These are phyloP conservation scores for Scheffersomyces spartinae DNA, from an alignment of 805 yeast genomes.

Conservation along the genomic window DNA sequence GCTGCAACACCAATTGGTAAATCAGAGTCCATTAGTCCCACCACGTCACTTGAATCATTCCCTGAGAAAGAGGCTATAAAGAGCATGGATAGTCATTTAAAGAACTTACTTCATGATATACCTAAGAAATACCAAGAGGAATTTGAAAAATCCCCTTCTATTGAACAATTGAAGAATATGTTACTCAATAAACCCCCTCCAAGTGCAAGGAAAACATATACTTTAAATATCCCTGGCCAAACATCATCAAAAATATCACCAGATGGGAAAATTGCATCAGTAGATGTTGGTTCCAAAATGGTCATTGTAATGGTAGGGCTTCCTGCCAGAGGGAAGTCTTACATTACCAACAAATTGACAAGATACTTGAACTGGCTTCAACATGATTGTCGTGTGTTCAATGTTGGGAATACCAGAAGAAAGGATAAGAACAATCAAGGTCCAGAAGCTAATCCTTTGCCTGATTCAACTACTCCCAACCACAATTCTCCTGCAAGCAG, in stretches of 20 bases:
- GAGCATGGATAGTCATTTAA: no score
- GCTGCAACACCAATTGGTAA: no score
- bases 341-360: slow-evolving; percentile 82
- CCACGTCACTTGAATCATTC: slow-evolving; percentile 3
- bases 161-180: slow-evolving; percentile 25
- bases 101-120: no score
- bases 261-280: slow-evolving; percentile 52
- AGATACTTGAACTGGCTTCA: slow-evolving; percentile 90
- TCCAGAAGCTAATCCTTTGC: slow-evolving; percentile 54
- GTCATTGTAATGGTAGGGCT: slow-evolving; percentile 95
- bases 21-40: slow-evolving; percentile 7
- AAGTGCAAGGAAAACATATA: slow-evolving; percentile 52
- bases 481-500: slow-evolving; percentile 8
- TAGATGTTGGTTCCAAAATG: slow-evolving; percentile 70
- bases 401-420: slow-evolving; percentile 91
- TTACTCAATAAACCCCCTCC: slow-evolving; percentile 27
- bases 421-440: slow-evolving; percentile 55
- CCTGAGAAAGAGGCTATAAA: no score
- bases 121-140: slow-evolving; percentile 23
- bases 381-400: slow-evolving; percentile 81
- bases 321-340: slow-evolving; percentile 93
- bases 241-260: slow-evolving; percentile 73
- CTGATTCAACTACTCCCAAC: slow-evolving; percentile 29
- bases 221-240: slow-evolving; percentile 86
- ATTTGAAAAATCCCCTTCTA: slow-evolving; percentile 28